These are phyloP conservation scores for Styphnolobium japonicum DNA, from an alignment of 306 rosid species.

Conservation along the genomic window DNA sequence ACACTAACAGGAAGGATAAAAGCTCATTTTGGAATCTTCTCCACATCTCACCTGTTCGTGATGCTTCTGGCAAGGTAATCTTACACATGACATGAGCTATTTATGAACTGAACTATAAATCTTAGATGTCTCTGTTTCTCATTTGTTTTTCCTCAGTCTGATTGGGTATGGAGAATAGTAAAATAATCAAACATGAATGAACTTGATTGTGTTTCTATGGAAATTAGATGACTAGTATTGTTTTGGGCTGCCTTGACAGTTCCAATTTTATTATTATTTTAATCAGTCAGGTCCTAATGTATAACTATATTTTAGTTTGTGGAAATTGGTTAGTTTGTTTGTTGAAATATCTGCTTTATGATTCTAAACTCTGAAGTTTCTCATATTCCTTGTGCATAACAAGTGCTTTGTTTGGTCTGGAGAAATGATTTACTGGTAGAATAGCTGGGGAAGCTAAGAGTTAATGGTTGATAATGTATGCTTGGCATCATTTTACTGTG, in stretches of 20 bases:
- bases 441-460: background rate
- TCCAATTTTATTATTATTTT: background rate
- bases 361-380: background rate
- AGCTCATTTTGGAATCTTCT: conserved; percentile 95
- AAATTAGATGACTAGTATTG: background rate
- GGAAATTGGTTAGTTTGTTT: background rate
- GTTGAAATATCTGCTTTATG: background rate
- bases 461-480: background rate
- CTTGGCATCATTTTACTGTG: background rate
- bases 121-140: background rate
- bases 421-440: background rate
- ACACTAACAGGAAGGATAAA: conserved; percentile 70
- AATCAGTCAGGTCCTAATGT: background rate
- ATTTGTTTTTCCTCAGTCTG: background rate
- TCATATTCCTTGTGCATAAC: conserved; percentile 15
- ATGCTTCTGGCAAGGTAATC: conserved; percentile 90
- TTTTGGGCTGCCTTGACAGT: background rate
- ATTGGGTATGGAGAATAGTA: background rate
- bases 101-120: background rate
- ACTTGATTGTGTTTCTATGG: conserved; percentile 4
- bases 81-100: background rate
- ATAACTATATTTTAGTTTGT: background rate
- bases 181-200: background rate
- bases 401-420: conserved; percentile 21
- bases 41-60: conserved; percentile 81